Base-by-base conservation (phyloP, 164 flowering plant genomes). In the Nymphaea colorata region DNA sequence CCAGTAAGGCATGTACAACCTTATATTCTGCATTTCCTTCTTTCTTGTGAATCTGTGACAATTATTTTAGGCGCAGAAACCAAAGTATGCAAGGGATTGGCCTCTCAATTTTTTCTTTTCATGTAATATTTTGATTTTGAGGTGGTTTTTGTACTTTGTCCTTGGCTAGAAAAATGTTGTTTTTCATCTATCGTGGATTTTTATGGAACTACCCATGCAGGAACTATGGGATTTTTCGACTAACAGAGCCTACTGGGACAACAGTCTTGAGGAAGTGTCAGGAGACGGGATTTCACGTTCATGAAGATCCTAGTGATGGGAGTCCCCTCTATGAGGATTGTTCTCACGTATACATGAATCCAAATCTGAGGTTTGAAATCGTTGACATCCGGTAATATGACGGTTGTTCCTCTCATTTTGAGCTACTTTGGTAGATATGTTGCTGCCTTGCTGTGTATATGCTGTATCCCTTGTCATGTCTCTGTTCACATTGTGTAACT, bases 341-440 rank as follows among this genome's bases (percentile, higher is more conserved):
- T 78, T 60, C 83, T 59, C 79, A 87, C 76, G 85, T 91, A 15
- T 86, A 83, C 68, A 73, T 75, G 42, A 89, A 91, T 66, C 80
- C 87, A 12, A 80, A 85, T 74, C 80, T 89, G 66, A 86, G 91
- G 70, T 84, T 89, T 70, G 97, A 91, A 74, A 83, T 87, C 14
- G 81, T 85, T 51, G 97, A 91, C 71, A 76, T 89, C 55, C 86
- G 91, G 43, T 86, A 74, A 81, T 42, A 45, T 61, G 0, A 51
- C 47, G n/a, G 62, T 10, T 6, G 4, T 36, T 42, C 43, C 16
- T 42, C 12, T 61, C 11, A n/a, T 62, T 51, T 51, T 15, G 14
- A 8, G 36, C 36, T 25, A 25, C 36, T 25, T 25, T 25, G 36
- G 36, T 25, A 25, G 36, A 25, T 25, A 25, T 25, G 36, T 25